These are phyloP conservation scores for Phylloporus scabripes DNA, from an alignment of 768 basidiomycete species.

Conservation along the genomic window DNA sequence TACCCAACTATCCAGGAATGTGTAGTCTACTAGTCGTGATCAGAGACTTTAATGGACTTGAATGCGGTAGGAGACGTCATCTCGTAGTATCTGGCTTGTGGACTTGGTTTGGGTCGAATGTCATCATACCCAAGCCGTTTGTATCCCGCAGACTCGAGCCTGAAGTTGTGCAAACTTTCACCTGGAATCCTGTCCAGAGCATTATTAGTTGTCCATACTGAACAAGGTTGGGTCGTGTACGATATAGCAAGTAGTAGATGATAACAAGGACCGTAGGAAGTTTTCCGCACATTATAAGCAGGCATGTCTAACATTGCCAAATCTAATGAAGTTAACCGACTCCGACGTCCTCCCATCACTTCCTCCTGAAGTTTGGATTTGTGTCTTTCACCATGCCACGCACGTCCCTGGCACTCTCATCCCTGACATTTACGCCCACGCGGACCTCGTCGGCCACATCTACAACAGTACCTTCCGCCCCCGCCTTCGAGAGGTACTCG, in stretches of 20 bases:
- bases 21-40: slow-evolving; percentile 13
- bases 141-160: no score
- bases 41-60: slow-evolving; percentile 10
- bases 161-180: no score
- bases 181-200: no score
- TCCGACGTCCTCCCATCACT: background rate
- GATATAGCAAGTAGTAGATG: no score
- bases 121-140: no score
- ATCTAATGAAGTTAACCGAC: background rate
- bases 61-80: background rate
- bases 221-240: no score
- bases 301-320: no score
- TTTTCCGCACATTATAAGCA: no score
- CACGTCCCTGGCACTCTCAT: slow-evolving; percentile 16
- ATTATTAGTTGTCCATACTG: no score
- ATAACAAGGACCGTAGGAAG: no score
- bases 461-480: slow-evolving; percentile 1
- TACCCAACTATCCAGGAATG: slow-evolving; percentile 19
- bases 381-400: slow-evolving; percentile 20
- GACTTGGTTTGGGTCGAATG: no score
- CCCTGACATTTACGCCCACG: slow-evolving; percentile 22
- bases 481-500: slow-evolving; percentile 14
- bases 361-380: slow-evolving; percentile 24
- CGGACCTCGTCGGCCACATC: slow-evolving; percentile 5
- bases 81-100: no score